Evolutionary conservation across 192 early-diverging fungal genomes (phyloP), one percentile per base, ranked within the genome.

Genomic region (Cetraspora pellucida): DNA sequence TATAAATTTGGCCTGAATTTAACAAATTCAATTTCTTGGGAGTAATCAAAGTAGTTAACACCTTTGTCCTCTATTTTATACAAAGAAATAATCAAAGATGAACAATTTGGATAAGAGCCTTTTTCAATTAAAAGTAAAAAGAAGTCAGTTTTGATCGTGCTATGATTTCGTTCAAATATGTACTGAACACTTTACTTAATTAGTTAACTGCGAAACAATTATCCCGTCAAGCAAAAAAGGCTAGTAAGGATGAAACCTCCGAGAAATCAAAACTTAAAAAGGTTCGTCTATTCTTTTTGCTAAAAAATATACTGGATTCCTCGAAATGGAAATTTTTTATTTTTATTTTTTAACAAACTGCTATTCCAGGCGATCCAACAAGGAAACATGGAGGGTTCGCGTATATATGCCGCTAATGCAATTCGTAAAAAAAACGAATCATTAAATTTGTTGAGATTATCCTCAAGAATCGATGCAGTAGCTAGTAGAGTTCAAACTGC

Each of bases 341-440:
- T 30, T 45, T 60, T 61, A 17, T 60, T 23, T 76, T 10, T n/a
- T 44, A 27, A 43, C 14, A 67, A 17, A 19, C 7, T 49, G 10
- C 8, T 28, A 25, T 61, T 66, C 23, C 65, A 95, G 92, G 96
- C 96, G 16, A 95, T 99, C 74, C 92, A 96, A 84, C 89, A 93
- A 82, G 92, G 93, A 45, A 95, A 98, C 79, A 90, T 88, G 82
- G 98, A 97, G 80, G 93, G 94, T 9, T 96, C 98, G 13, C 91
- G 93, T 76, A 92, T 99, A 77, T 94, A 96, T 81, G 96, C 95
- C 13, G 89, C 94, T 31, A 97, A 98, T 78, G 96, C 95, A 19
- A 99, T 99, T 75, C 89, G 98, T 77, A 99, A 99, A 82, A 96
- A 96, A 87, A 98, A 94, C 79, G 96, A 98, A 81, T 74, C 90